A percentile compares a stretch with the other conserved stretches of the same genome.
phyloP scores from a whole-genome alignment of 2,329 filamentous ascomycete species.

The Periglandula ipomoeae region DNA sequence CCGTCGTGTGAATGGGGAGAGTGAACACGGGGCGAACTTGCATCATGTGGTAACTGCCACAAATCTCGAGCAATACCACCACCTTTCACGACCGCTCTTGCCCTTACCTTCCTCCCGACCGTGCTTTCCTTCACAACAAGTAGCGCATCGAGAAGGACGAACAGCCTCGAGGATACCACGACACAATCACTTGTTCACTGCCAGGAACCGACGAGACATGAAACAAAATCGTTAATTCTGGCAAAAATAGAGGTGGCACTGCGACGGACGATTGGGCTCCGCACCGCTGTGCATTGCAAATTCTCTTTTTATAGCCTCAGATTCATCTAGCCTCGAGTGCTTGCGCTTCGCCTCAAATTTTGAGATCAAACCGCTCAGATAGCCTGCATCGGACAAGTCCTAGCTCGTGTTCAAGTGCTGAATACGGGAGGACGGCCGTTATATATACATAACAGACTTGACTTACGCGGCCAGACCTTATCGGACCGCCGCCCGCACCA shows the following conservation, averaged over 20 bases:
- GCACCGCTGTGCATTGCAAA: background rate
- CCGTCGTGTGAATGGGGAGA: conserved; percentile 1
- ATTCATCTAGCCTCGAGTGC: conserved; percentile 1
- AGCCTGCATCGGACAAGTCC: background rate
- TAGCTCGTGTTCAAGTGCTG: background rate
- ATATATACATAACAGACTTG: conserved; percentile 3
- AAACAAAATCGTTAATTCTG: conserved; percentile 4
- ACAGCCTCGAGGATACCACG: background rate
- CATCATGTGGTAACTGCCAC: conserved; percentile 9
- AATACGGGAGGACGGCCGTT: background rate
- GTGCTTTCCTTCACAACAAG: background rate
- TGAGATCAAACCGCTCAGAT: background rate
- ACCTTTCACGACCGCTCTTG: conserved; percentile 2
- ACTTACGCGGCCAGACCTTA: conserved; percentile 17
- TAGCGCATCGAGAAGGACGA: background rate
- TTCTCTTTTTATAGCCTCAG: background rate
- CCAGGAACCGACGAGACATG: conserved; percentile 7
- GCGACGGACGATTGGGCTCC: background rate
- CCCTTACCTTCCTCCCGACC: background rate
- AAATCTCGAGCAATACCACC: conserved; percentile 4
- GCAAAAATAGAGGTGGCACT: conserved; percentile 4
- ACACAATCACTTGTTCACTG: background rate
- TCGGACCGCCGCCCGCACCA: conserved; percentile 16
- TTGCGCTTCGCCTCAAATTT: conserved; percentile 1
- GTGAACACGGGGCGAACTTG: conserved; percentile 1